These are phyloP conservation scores for Coemansia sp. DNA, from an alignment of 192 early-diverging fungal species.

Conservation along the genomic window DNA sequence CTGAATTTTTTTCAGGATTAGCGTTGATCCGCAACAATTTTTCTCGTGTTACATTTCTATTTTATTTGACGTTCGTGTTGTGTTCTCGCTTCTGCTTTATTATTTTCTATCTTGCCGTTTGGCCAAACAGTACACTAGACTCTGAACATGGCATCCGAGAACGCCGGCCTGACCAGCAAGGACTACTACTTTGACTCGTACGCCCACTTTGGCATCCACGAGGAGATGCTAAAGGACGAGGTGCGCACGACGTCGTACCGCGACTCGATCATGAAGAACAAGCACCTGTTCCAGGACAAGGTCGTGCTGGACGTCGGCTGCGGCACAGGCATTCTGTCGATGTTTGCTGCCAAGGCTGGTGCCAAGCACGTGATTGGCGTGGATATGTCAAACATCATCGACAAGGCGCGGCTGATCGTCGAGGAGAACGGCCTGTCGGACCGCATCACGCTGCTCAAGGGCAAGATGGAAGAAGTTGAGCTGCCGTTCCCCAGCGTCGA, in stretches of 20 bases:
- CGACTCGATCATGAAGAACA: constrained; percentile 92
- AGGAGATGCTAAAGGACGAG: constrained; percentile 99
- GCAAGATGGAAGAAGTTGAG: constrained; percentile 96
- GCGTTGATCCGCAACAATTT: constrained; percentile 4
- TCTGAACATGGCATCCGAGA: constrained; percentile 19
- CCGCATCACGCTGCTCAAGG: constrained; percentile 86
- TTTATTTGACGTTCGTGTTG: neutral
- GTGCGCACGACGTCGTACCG: constrained; percentile 93
- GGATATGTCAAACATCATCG: constrained; percentile 98
- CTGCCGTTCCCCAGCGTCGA: constrained; percentile 95
- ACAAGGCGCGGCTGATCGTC: constrained; percentile 91
- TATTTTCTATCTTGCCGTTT: constrained; percentile 14
- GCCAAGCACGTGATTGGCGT: constrained; percentile 93
- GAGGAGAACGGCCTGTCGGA: constrained; percentile 89
- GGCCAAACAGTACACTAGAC: neutral
- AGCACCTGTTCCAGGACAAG: constrained; percentile 95
- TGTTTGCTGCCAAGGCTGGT: constrained; percentile 99
- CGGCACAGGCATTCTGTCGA: constrained; percentile 96
- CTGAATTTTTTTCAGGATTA: constrained; percentile 7
- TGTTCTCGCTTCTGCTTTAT: neutral
- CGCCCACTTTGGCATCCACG: constrained; percentile 90
- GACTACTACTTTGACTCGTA: constrained; percentile 99
- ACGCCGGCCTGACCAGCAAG: constrained; percentile 49
- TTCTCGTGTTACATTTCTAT: neutral
- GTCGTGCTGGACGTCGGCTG: constrained; percentile 99